Percentiles rank a stretch among this genome's conserved stretches.
Evolutionary conservation across 108 stramenopile species (phyloP).

Genomic region (Nannochloropsis gaditana): DNA sequence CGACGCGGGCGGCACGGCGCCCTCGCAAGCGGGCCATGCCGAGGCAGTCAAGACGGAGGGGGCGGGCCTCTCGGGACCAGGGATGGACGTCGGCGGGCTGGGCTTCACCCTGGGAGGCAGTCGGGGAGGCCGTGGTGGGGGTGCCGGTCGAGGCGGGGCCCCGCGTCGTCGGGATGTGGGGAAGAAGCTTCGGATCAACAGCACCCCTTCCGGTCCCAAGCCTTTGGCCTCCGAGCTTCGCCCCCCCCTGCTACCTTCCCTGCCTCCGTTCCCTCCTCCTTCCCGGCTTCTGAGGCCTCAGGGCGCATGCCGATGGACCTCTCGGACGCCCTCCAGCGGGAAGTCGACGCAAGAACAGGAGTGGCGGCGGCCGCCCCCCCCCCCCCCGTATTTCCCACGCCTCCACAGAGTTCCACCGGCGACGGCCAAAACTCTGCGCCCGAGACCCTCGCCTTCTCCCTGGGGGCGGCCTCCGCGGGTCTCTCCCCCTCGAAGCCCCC

Average conservation of each 20-base stretch:
- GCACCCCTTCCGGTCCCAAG: not conserved
- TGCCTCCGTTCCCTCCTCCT: not conserved
- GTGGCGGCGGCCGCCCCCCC: not conserved
- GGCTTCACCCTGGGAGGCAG: not conserved
- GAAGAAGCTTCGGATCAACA: not conserved
- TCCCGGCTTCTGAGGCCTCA: not conserved
- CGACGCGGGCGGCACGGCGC: not conserved
- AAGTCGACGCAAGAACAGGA: too few relatives aligned
- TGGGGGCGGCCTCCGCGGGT: not conserved
- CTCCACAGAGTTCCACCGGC: not conserved
- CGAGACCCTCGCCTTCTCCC: not conserved
- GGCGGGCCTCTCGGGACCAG: too few relatives aligned
- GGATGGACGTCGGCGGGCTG: too few relatives aligned
- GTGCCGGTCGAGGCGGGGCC: not conserved
- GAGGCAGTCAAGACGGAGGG: too few relatives aligned
- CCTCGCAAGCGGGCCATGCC: too few relatives aligned
- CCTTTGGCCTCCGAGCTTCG: not conserved
- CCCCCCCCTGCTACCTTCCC: not conserved
- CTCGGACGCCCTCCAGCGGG: too few relatives aligned
- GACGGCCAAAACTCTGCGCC: not conserved
- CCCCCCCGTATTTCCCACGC: not conserved
- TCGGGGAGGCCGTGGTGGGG: not conserved
- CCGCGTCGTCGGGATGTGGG: not conserved
- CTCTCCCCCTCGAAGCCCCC: not conserved
- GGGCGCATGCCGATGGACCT: too few relatives aligned